Evolutionary conservation across 1,284 basidiomycete genomes (phyloP), one percentile per base, ranked within the genome.

Genomic region (Puccinia polysora): DNA sequence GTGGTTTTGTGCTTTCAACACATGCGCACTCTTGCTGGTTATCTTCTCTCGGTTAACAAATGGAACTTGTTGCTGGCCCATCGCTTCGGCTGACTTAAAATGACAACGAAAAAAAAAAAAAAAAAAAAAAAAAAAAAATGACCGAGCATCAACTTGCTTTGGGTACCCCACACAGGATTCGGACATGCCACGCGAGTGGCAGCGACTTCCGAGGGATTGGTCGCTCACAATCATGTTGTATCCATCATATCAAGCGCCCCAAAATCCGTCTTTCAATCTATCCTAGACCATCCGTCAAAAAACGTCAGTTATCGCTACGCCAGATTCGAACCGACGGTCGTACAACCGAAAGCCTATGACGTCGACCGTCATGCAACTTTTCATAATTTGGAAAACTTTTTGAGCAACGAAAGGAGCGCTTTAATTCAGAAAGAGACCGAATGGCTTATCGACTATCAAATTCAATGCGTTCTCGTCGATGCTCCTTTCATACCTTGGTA

Each of bases 401-500:
- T 69, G 23, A 59, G 20, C 18, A 34, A 14, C 8, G 28, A 69
- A 38, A 86, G 88, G 75, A 84, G 86, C 7, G 74, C 74, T n/a
- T 83, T 86, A 73, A 77, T 88, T 7, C 80, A 81, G 32, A 81
- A 83, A 50, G 88, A 90, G 78, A 78, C 80, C 0, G 76, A 78
- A 25, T 90, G 88, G 88, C 81, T 89, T 4, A 76, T 76, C 4
- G 79, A 82, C 4, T 81, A 85, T 32, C 74, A 80, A 0, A 85
- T 85, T 1, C 82, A 86, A 74, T 85, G 85, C 60, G 87, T 89
- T 0, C 78, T 90, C 43, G 88, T 86, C 76, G 88, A 90, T 77
- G 87, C 88, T 2, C 88, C 88, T 1, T 89, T 89, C 77, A 82
- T 89, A 23, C 88, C 86, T 65, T 89, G 88, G 88, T 88, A 76